Base-by-base conservation (phyloP, 116 monocot species). In the Zostera marina region DNA sequence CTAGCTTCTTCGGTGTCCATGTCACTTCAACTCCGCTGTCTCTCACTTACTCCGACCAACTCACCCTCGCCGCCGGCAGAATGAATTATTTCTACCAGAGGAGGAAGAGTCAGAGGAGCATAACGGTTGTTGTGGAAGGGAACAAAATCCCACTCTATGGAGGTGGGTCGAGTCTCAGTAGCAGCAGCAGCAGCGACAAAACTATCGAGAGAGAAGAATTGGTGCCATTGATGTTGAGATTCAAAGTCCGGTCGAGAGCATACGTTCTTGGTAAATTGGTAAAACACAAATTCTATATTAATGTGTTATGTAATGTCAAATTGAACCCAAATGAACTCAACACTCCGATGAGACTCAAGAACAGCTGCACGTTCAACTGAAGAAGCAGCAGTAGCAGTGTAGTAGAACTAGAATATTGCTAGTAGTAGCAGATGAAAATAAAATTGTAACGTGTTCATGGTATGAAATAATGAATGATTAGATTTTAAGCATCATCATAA, bases 181-280 rank as follows among this genome's bases (percentile, higher is more conserved):
- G 44, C 14, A 45, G 44, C 2, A 45, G 44, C 14, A 49, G n/a
- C 7, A n/a, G n/a, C 41, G 53, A 9, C n/a, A 23, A 23, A n/a
- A n/a, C n/a, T 17, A 47, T 13, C 43, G 38, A 15, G 32, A 47
- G 9, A 15, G 22, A 56, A 25, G 45, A 39, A 23, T 48, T 69
- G 9, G 65, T 78, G 22, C 77, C 66, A 24, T 14, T 86, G 41
- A 67, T 22, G 46, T 54, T 86, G 8, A 40, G 25, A 16, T 73
- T 81, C 58, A 68, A 40, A 40, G 65, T 86, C 14, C 52, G 69
- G 55, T 66, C 85, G 7, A 69, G 63, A 61, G 81, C 81, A 5
- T 81, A 86, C 44, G 85, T 86, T 12, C 58, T 86, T 56, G 78
- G 81, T 13, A 63, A 57, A 56, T 57, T 86, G 67, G 85, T 85